phyloP scores from a whole-genome alignment of 306 rosid species.

The Trifolium dubium region DNA sequence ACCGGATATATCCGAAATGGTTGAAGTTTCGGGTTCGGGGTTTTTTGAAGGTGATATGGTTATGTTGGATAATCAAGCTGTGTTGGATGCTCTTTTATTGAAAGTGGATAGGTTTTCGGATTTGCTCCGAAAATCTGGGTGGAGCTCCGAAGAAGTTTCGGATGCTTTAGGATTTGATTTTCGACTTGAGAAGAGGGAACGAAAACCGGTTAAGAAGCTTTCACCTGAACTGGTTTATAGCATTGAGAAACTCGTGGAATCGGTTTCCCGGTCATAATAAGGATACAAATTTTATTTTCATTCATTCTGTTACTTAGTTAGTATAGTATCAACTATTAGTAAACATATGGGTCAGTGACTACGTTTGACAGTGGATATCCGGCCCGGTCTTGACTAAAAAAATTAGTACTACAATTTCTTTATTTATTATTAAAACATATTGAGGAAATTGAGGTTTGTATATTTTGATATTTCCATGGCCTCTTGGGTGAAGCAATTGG shows the following conservation, averaged over 20 bases:
- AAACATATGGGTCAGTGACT: no score
- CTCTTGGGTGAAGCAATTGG: slow-evolving; percentile 28
- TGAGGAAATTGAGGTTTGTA: slow-evolving; percentile 31
- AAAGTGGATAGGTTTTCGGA: slow-evolving; percentile 80
- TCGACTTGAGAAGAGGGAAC: slow-evolving; percentile 70
- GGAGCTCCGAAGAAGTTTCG: slow-evolving; percentile 96
- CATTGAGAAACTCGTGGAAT: slow-evolving; percentile 72
- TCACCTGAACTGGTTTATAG: slow-evolving; percentile 67
- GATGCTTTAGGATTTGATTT: slow-evolving; percentile 80
- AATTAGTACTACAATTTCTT: no score
- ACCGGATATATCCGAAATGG: slow-evolving; percentile 74
- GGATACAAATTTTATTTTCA: slow-evolving; percentile 5
- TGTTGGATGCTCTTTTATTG: slow-evolving; percentile 68
- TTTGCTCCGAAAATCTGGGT: slow-evolving; percentile 75
- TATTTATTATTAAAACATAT: not conserved
- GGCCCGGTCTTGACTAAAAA: no score
- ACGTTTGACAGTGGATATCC: no score
- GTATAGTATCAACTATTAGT: no score
- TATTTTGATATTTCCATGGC: slow-evolving; percentile 23
- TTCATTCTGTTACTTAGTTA: not conserved
- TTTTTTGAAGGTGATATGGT: slow-evolving; percentile 72
- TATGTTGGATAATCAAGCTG: slow-evolving; percentile 71
- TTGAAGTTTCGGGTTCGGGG: slow-evolving; percentile 66
- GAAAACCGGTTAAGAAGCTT: slow-evolving; percentile 68
- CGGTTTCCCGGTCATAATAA: slow-evolving; percentile 68